A percentile compares a stretch with the other conserved stretches of the same genome.
These are phyloP conservation scores for Aspergillus ustus DNA, from an alignment of 2,329 filamentous ascomycete species.

Conservation along the genomic window DNA sequence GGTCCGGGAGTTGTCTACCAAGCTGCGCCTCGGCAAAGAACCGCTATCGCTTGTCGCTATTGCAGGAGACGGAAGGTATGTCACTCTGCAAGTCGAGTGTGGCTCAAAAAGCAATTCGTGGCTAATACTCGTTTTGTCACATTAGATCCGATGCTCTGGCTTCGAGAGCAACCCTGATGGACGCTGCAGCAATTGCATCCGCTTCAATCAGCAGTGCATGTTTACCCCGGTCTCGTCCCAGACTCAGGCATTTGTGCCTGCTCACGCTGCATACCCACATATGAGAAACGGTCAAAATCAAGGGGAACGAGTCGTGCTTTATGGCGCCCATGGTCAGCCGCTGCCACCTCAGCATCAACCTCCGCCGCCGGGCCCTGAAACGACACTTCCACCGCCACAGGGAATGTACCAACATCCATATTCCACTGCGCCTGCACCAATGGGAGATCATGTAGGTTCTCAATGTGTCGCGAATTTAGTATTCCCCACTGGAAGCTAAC, in stretches of 20 bases:
- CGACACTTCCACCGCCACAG: slow-evolving; percentile 46
- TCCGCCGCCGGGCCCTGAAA: slow-evolving; percentile 36
- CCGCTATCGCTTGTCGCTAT: slow-evolving; percentile 57
- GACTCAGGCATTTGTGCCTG: slow-evolving; percentile 74
- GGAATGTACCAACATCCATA: slow-evolving; percentile 48
- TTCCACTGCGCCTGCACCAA: slow-evolving; percentile 38
- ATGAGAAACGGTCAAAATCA: slow-evolving; percentile 48
- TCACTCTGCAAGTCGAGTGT: not conserved
- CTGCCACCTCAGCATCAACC: slow-evolving; percentile 51
- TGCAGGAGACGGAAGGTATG: slow-evolving; percentile 57
- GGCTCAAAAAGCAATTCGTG: not conserved
- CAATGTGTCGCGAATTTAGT: slow-evolving; percentile 19
- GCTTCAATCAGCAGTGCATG: slow-evolving; percentile 77
- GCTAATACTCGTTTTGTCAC: slow-evolving; percentile 4
- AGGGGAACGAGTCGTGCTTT: slow-evolving; percentile 47
- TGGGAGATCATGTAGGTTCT: slow-evolving; percentile 54
- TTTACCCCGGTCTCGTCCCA: slow-evolving; percentile 77
- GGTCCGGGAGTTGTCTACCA: slow-evolving; percentile 42
- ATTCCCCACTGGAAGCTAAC: slow-evolving; percentile 19
- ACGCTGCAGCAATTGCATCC: slow-evolving; percentile 72
- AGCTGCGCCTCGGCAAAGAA: slow-evolving; percentile 54
- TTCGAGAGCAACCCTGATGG: slow-evolving; percentile 74
- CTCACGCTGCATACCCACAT: slow-evolving; percentile 67
- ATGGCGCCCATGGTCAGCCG: slow-evolving; percentile 56
- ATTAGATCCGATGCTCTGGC: slow-evolving; percentile 74